Percentiles rank a stretch among this genome's conserved stretches.
These are phyloP conservation scores for Paramecium primaurelia DNA, from an alignment of 73 alveolate species.

Conservation along the genomic window DNA sequence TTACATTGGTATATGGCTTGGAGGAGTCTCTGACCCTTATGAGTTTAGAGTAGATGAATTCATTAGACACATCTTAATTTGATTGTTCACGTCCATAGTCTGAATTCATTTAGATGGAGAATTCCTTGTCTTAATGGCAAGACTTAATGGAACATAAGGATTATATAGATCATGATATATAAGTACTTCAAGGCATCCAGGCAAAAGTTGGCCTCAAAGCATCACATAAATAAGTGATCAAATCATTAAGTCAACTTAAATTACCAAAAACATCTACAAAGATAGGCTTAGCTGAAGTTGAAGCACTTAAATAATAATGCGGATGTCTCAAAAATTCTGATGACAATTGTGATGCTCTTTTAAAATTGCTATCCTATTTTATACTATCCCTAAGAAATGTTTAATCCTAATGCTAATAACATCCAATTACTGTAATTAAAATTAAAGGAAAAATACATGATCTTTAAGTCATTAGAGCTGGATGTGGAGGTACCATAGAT, in stretches of 20 bases:
- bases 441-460: conserved; percentile 33
- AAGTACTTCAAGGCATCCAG: not conserved
- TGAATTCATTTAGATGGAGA: not conserved
- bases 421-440: conserved; percentile 39
- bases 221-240: not conserved
- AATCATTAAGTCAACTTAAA: not conserved
- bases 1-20: not conserved
- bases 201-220: not conserved
- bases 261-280: not conserved
- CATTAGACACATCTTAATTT: not conserved
- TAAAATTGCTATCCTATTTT: not conserved
- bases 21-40: conserved; percentile 1
- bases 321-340: not conserved
- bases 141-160: conserved; percentile 13
- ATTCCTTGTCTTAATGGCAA: conserved; percentile 7
- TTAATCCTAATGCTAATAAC: conserved; percentile 4
- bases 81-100: not conserved
- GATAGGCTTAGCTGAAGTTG: conserved; percentile 32
- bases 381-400: conserved; percentile 10
- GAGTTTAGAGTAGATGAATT: not conserved
- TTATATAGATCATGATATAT: conserved; percentile 1
- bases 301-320: not conserved
- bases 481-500: not conserved
- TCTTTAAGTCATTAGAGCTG: not conserved
- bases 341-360: conserved; percentile 10